These are phyloP conservation scores for Taxawa tesnikishii DNA, from an alignment of 2,329 filamentous ascomycete genomes.

Conservation along the genomic window DNA sequence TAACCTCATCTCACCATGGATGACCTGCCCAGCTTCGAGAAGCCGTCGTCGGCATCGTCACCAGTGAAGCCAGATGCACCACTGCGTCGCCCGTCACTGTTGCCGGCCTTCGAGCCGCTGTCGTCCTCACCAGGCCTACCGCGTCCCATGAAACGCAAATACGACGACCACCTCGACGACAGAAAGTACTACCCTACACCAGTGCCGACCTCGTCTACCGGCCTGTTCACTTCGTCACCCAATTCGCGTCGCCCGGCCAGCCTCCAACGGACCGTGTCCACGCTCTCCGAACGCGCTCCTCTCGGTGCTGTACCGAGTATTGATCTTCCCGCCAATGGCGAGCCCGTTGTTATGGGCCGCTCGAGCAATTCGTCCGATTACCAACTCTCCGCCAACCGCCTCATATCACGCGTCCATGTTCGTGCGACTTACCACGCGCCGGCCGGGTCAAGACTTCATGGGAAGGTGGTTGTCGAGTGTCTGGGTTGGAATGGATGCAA, in stretches of 20 bases:
- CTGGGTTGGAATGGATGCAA: slow-evolving; percentile 93
- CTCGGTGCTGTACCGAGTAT: slow-evolving; percentile 74
- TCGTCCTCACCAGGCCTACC: slow-evolving; percentile 66
- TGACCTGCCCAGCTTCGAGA: too few species aligned
- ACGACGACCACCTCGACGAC: slow-evolving; percentile 33
- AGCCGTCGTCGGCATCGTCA: too few species aligned
- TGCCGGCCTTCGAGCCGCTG: slow-evolving; percentile 68
- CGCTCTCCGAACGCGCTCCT: slow-evolving; percentile 67
- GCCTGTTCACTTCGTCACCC: slow-evolving; percentile 79
- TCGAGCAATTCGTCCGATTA: slow-evolving; percentile 94
- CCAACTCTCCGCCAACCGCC: slow-evolving; percentile 80
- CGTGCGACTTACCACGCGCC: slow-evolving; percentile 72
- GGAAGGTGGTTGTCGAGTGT: slow-evolving; percentile 79
- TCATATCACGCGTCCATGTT: slow-evolving; percentile 89
- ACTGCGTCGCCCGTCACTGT: slow-evolving; percentile 42
- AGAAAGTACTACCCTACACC: slow-evolving; percentile 76
- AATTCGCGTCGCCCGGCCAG: slow-evolving; percentile 44
- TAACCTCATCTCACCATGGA: too few species aligned
- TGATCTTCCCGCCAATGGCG: slow-evolving; percentile 68
- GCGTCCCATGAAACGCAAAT: slow-evolving; percentile 55
- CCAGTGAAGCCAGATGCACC: too few species aligned
- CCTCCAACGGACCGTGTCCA: slow-evolving; percentile 49
- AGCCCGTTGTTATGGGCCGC: slow-evolving; percentile 74
- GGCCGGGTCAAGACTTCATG: slow-evolving; percentile 52
- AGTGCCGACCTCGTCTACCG: slow-evolving; percentile 84